A percentile compares a stretch with the other conserved stretches of the same genome.
These are phyloP conservation scores for Phascolomyces articulosus DNA, from an alignment of 371 early-diverging fungal genomes.

Conservation along the genomic window DNA sequence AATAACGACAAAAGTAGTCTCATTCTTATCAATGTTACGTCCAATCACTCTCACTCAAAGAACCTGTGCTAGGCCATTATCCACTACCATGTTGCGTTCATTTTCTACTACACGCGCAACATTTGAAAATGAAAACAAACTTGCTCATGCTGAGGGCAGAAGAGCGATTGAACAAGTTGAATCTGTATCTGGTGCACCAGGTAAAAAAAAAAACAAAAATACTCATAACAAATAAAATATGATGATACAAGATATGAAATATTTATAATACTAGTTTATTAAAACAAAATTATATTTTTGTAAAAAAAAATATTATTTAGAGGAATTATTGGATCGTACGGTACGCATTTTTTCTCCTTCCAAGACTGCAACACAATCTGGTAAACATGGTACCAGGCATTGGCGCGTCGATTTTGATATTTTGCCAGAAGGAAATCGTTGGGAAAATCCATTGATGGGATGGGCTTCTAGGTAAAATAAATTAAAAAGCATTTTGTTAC, in stretches of 20 bases:
- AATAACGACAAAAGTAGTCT: too few species aligned
- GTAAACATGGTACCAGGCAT: slow-evolving; percentile 72
- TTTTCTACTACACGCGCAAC: background rate
- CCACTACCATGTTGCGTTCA: background rate
- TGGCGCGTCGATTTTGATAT: slow-evolving; percentile 89
- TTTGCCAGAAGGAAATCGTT: slow-evolving; percentile 75
- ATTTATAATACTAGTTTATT: too few species aligned
- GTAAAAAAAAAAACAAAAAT: slow-evolving; percentile 20
- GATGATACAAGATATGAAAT: background rate
- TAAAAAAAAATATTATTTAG: slow-evolving; percentile 17
- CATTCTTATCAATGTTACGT: background rate
- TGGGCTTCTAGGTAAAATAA: slow-evolving; percentile 84
- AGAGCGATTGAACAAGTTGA: slow-evolving; percentile 28
- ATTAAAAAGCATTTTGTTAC: background rate
- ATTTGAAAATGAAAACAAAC: slow-evolving; percentile 5
- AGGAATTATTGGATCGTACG: slow-evolving; percentile 63
- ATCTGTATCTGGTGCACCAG: slow-evolving; percentile 53
- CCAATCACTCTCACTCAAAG: background rate
- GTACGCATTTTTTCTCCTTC: slow-evolving; percentile 88
- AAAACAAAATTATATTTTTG: background rate
- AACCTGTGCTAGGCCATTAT: background rate
- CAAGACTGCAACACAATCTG: slow-evolving; percentile 87
- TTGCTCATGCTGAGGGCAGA: slow-evolving; percentile 32
- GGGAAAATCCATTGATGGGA: slow-evolving; percentile 95
- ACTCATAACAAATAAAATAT: background rate